Evolutionary conservation across 176 grass and related monocot species (phyloP), one percentile per base, ranked within the genome.

Genomic region (Bolboschoenus planiculmis): DNA sequence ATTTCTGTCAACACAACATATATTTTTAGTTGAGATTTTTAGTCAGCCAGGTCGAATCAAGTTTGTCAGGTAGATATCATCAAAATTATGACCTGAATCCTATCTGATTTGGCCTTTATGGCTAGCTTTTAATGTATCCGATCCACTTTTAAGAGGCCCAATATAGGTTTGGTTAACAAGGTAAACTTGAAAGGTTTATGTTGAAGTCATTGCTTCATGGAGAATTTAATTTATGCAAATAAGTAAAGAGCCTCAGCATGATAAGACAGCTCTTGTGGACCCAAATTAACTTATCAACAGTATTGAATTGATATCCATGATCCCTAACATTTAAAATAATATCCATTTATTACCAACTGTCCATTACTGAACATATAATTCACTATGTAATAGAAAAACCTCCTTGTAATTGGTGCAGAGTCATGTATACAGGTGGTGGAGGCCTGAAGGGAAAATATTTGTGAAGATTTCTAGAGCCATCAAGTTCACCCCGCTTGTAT

Each of bases 401-500:
- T 78, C 82, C 18, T 21, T 74, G 35, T 47, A 72, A 40, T 88
- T 33, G 30, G 15, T 80, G 18, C 73, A 99, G 91, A 90, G 92
- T 83, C 76, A 84, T 50, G 84, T 90, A n/a, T 98, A 91, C 23
- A 93, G 87, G 44, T 98, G 96, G 96, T 99, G 96, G 96, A 95
- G 92, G 44, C 92, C 96, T 67, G 60, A 85, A 37, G 96, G 92
- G 14, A 95, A 93, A 83, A 80, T 93, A 74, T 91, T 99, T 78
- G 84, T 95, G 39, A 87, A 87, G 80, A 91, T 99, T 81, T 86
- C 96, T 86, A 89, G 92, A 86, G 92, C 90, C 39, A 89, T 98
- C 20, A 98, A 98, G 70, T 95, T 98, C 90, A 93, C 92, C 57
- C 96, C 96, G 66, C 86, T 95, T 44, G 78, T 98, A 53, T 98